Evolutionary conservation across 2,329 filamentous ascomycete species (phyloP).

Genomic region (Alternaria consortialis): DNA sequence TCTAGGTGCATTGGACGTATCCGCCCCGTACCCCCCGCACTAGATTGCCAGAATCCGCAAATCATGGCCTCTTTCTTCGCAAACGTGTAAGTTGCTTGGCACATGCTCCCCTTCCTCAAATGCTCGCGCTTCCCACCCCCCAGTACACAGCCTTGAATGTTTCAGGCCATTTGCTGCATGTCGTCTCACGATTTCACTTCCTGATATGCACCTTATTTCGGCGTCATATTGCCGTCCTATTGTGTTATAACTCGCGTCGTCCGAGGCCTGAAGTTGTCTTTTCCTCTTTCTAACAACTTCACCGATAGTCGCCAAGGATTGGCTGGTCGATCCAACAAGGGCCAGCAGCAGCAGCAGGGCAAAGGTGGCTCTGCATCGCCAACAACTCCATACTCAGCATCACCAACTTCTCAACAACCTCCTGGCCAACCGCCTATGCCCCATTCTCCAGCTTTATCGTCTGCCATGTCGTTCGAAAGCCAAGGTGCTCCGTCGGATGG

Average conservation of each 20-base stretch:
- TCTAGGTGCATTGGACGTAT: conserved; percentile 19
- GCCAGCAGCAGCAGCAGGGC: conserved; percentile 45
- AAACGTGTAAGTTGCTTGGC: conserved; percentile 54
- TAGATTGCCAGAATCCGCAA: conserved; percentile 18
- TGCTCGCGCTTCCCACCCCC: conserved; percentile 33
- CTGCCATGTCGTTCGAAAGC: conserved; percentile 72
- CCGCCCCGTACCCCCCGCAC: conserved; percentile 18
- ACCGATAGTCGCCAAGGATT: conserved; percentile 53
- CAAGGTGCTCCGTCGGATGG: conserved; percentile 55
- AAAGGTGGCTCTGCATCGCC: conserved; percentile 51
- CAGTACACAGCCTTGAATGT: conserved; percentile 39
- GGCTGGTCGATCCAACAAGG: conserved; percentile 54
- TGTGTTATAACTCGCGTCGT: conserved; percentile 12
- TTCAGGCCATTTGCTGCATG: conserved; percentile 38
- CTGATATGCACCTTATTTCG: conserved; percentile 23
- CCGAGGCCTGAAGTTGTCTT: conserved; percentile 17
- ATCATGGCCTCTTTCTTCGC: conserved; percentile 54
- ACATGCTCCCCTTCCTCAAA: conserved; percentile 40
- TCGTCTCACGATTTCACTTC: conserved; percentile 34
- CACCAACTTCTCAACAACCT: conserved; percentile 46
- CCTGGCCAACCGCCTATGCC: conserved; percentile 48
- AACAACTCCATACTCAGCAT: conserved; percentile 46
- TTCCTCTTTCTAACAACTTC: conserved; percentile 33
- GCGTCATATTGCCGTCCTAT: conserved; percentile 5
- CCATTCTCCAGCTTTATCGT: conserved; percentile 46